Percentiles rank a stretch among this genome's conserved stretches.
These are phyloP conservation scores for Pleurotus sapidus DNA, from an alignment of 768 basidiomycete species.

Conservation along the genomic window DNA sequence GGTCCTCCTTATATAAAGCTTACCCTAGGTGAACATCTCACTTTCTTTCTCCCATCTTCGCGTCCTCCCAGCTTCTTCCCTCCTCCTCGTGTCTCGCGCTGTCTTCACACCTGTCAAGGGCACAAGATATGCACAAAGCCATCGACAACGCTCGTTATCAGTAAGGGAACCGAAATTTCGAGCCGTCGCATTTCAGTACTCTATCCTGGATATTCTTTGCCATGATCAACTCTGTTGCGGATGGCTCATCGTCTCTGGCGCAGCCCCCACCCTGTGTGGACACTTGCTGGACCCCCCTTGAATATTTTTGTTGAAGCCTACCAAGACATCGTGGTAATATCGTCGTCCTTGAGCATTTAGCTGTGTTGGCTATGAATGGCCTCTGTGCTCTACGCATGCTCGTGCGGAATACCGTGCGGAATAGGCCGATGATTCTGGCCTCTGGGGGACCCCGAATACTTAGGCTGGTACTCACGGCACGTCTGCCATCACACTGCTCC, in stretches of 20 bases:
- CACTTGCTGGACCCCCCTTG: no score
- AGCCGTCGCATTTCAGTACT: no score
- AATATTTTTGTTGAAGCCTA: no score
- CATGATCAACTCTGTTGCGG: no score
- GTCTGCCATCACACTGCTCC: not conserved
- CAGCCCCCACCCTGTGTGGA: no score
- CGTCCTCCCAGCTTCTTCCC: not conserved
- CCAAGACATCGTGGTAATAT: not conserved
- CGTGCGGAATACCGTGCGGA: no score
- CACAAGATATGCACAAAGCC: not conserved
- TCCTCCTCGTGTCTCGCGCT: not conserved
- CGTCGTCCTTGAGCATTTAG: not conserved
- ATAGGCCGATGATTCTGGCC: not conserved
- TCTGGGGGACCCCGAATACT: not conserved
- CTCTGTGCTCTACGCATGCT: not conserved
- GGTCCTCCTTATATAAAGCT: not conserved
- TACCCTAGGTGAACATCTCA: no score
- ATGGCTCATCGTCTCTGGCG: no score
- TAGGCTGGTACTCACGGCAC: not conserved
- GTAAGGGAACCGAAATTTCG: not conserved
- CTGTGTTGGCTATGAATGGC: not conserved
- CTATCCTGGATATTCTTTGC: no score
- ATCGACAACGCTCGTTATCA: not conserved
- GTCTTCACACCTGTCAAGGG: not conserved
- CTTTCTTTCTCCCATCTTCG: not conserved